Base-by-base conservation (phyloP, 2,329 filamentous ascomycete genomes). In the Rutstroemia sp. region DNA sequence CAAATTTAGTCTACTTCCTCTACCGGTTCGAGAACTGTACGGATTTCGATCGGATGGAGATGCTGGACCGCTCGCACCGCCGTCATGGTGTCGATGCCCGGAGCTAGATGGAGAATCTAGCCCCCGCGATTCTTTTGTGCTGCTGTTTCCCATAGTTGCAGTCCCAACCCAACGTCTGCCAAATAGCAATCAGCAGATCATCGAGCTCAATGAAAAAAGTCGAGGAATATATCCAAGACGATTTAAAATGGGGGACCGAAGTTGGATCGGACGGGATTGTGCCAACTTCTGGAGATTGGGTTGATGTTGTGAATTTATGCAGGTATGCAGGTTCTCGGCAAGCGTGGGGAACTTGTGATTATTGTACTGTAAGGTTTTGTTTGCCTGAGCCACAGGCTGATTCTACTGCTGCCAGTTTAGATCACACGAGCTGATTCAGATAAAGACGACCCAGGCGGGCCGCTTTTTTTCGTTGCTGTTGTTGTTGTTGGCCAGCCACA, bases 141-240 rank as follows among this genome's bases (percentile, higher is more conserved):
- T 64, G 52, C 61, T 68, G 54, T 68, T 68, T 48, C 67, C 67
- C 67, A 69, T 69, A n/a, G 30, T 52, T 67, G 58, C 56, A 60
- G 58, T 59, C 51, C 58, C 59, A 53, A 56, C 51, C 58, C 59
- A 53, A 57, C 57, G 64, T 66, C 56, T 61, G 62, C 62, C 57
- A 45, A 57, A 39, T 44, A 56, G 54, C 53, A 49, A 63, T 67
- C 64, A 67, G 57, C 56, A 59, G 56, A 50, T 63, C 66, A 65
- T 64, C 56, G 61, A 65, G 58, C 51, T 42, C n/a, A n/a, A 34
- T 17, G 17, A 3, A 46, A 34, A 34, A 34, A 12, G 30, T 19
- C 4, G 16, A 56, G 39, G 38, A 36, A 16, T 16, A 48, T 54
- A 54, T 54, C 51, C 51, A 54, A 54, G 51, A 54, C 21, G n/a